Evolutionary conservation across 306 rosid species (phyloP), one percentile per base, ranked within the genome.

Genomic region (Acmispon strigosus): DNA sequence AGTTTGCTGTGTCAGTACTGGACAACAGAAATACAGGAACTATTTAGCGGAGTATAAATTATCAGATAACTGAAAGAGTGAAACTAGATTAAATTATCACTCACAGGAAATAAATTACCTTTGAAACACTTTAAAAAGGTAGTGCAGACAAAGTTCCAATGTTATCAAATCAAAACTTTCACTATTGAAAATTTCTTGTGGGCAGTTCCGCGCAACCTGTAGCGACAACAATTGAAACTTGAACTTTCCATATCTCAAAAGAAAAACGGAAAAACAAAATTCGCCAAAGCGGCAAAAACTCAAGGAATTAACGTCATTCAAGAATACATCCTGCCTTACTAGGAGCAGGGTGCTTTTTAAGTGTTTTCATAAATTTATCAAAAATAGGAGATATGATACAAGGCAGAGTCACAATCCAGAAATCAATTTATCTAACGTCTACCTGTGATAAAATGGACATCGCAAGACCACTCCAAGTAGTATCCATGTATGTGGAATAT

Each of bases 121-220:
- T 53, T 15, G 82, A 76, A 77, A 81, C 76, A 84, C 66, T 84
- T 79, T 81, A 18, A 78, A 73, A 70, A 86, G 85, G 81, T 86
- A 89, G 61, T 86, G 77, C 19, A 87, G 77, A 71, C 95, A 86
- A 80, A 89, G 92, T 72, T 94, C 98, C 86, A 82, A 66, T 18
- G 86, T 81, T 66, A 81, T 55, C 78, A 84, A 78, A 52, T 92
- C 70, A 83, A 90, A 87, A 17, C 74, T 82, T 78, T 87, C 98
- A 34, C 20, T 32, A 76, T 77, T 66, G 71, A 88, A 84, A 77
- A 84, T 84, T 56, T 76, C 86, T 64, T 74, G 84, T 12, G 97
- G 96, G 79, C 96, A 90, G 86, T 86, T 90, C 76, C 86, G 83
- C 81, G 88, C 89, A 73, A 90, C 86, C 98, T 94, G 87, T 12